Conservation (phyloP, 2,329 filamentous ascomycete species). For the Aspergillus ruber region DNA sequence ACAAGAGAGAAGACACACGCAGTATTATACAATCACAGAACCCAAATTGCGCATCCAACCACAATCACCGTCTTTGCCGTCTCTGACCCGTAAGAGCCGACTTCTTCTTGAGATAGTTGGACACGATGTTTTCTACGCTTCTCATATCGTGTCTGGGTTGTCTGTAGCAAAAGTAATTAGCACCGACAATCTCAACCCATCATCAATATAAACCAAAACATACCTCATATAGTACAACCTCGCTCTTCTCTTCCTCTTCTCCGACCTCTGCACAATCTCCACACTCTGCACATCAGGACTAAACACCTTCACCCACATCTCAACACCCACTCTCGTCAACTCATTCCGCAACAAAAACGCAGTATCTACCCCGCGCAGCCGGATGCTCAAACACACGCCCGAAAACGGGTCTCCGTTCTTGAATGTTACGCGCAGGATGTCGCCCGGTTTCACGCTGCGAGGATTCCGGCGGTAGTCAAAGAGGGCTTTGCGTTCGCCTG, state of each 20-base stretch:
- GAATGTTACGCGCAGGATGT: slow-evolving; percentile 84
- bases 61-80: neutral
- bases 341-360: slow-evolving; percentile 80
- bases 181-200: neutral
- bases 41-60: neutral
- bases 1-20: no score
- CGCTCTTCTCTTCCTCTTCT: slow-evolving; percentile 79
- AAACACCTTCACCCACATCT: slow-evolving; percentile 98
- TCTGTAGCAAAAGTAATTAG: slow-evolving; percentile 20
- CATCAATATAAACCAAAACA: slow-evolving; percentile 12
- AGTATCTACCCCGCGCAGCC: slow-evolving; percentile 80
- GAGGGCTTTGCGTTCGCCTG: slow-evolving; percentile 70
- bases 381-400: slow-evolving; percentile 81
- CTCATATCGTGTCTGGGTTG: slow-evolving; percentile 82
- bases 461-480: slow-evolving; percentile 68
- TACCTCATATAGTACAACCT: slow-evolving; percentile 82
- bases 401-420: slow-evolving; percentile 83
- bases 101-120: slow-evolving; percentile 55
- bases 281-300: slow-evolving; percentile 82
- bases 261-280: slow-evolving; percentile 81
- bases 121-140: slow-evolving; percentile 73
- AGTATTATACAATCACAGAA: slow-evolving; percentile 1
- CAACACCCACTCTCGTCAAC: slow-evolving; percentile 77
- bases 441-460: slow-evolving; percentile 75
- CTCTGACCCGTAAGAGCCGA: slow-evolving; percentile 33